Base-by-base conservation (phyloP, 805 yeast species). In the Sugiyamaella mastotermitis region DNA sequence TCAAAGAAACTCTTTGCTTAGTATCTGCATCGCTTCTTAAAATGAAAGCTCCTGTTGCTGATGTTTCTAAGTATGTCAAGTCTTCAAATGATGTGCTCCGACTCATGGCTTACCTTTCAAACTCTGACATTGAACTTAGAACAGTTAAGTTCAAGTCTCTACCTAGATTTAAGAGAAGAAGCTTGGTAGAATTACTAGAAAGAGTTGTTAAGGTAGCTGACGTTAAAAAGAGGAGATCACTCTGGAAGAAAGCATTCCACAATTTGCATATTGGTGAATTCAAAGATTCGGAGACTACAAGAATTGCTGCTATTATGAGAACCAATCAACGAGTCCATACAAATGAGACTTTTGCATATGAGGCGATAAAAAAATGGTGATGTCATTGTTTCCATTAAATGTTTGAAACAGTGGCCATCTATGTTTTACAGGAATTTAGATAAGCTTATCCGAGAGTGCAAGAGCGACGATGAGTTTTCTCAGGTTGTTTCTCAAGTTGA, bases 201-300 rank as follows among this genome's bases (percentile, higher is more conserved):
- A 20, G 17, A 14, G 41, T 38, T 13, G 33, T 38, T 6, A 28
- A 28, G 9, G 18, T 16, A 10, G 20, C 23, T 3, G 41, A 38
- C 25, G 21, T 38, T 20, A 38, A 38, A 23, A 13, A 16, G 15
- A 19, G 33, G 19, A 25, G 31, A 8, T 16, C 11, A 6, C 30
- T 38, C 16, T 38, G 41, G 41, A 38, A 38, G 32, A 22, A 11
- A 8, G 41, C 41, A 33, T 38, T 38, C 21, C 41, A 38, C 29
- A 18, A 18, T 33, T 27, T 38, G 6, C 41, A 38, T 21, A 25
- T 33, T 4, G 41, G 41, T 15, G 41, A 38, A 24, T 38, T 24
- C 25, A 37, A 37, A 9, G 41, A 37, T 5, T 7, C 9, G 14
- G 30, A 17, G 16, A 28, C 29, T 11, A 32, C 41, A 6, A 21